Evolutionary conservation across 2,329 filamentous ascomycete species (phyloP).

Genomic region (Leptosphaerulina australis): DNA sequence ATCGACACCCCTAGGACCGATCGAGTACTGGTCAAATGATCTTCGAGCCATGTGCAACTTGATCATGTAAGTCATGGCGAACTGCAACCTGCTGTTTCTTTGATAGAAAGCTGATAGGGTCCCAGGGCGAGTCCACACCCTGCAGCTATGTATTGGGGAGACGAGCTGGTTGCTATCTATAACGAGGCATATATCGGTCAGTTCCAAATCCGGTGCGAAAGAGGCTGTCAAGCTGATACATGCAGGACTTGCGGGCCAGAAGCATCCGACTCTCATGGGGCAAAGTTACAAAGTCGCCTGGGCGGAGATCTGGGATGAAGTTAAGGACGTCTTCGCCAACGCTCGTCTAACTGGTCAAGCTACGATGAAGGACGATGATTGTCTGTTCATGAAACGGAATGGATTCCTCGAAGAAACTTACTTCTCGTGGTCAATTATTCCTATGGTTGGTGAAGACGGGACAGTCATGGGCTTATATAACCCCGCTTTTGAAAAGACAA

Average conservation of each 20-base stretch:
- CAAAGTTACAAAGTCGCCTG: slow-evolving; percentile 71
- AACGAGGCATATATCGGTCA: slow-evolving; percentile 68
- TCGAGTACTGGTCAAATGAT: slow-evolving; percentile 74
- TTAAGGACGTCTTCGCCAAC: slow-evolving; percentile 70
- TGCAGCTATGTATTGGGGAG: slow-evolving; percentile 80
- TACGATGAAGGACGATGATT: slow-evolving; percentile 84
- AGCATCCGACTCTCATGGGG: slow-evolving; percentile 79
- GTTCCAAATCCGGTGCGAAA: neutral
- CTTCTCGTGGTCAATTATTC: slow-evolving; percentile 83
- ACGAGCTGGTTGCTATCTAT: slow-evolving; percentile 71
- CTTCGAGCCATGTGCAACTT: slow-evolving; percentile 79
- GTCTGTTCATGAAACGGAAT: slow-evolving; percentile 72
- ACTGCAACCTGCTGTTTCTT: neutral
- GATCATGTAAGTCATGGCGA: slow-evolving; percentile 63
- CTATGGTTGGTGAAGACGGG: slow-evolving; percentile 75
- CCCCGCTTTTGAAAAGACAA: slow-evolving; percentile 80
- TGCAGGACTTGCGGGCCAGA: slow-evolving; percentile 69
- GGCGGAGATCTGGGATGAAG: slow-evolving; percentile 75
- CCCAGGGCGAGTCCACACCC: slow-evolving; percentile 55
- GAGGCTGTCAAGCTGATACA: slow-evolving; percentile 1
- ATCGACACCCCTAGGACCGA: slow-evolving; percentile 73
- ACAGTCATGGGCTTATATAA: slow-evolving; percentile 79
- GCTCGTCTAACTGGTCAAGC: slow-evolving; percentile 75
- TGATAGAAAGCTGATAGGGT: slow-evolving; percentile 4
- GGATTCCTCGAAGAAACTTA: slow-evolving; percentile 78